Evolutionary conservation across 441 rosid species (phyloP).

Genomic region (Pelargonium cotyledonis): DNA sequence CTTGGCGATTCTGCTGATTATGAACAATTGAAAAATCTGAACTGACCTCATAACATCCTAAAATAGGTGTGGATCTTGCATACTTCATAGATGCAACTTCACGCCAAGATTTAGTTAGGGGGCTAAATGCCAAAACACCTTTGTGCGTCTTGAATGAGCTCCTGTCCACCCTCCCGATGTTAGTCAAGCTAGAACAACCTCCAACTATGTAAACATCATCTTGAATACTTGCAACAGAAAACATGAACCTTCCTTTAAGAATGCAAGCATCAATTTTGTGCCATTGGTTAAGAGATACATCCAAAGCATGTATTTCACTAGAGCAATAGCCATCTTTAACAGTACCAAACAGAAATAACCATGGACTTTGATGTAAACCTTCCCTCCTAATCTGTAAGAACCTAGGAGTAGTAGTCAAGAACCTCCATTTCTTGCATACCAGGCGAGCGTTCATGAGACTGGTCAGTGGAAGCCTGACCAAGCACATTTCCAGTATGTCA

Average conservation of each 20-base stretch:
- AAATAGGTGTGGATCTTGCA: conserved; percentile 76
- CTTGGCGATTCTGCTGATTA: conserved; percentile 58
- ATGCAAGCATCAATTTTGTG: conserved; percentile 60
- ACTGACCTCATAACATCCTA: conserved; percentile 68
- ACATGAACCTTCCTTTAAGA: conserved; percentile 80
- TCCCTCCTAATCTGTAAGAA: conserved; percentile 70
- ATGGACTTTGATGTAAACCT: conserved; percentile 61
- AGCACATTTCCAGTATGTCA: conserved; percentile 83
- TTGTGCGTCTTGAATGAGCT: conserved; percentile 82
- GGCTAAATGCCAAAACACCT: conserved; percentile 70
- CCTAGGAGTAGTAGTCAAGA: conserved; percentile 57
- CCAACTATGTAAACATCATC: conserved; percentile 80
- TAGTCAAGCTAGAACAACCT: conserved; percentile 70
- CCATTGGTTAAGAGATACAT: conserved; percentile 72
- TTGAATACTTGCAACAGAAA: conserved; percentile 59
- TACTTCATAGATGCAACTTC: conserved; percentile 75
- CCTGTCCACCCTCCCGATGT: conserved; percentile 62
- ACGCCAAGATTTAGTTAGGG: conserved; percentile 75
- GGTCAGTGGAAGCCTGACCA: conserved; percentile 76
- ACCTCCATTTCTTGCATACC: conserved; percentile 91
- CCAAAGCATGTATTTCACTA: conserved; percentile 71
- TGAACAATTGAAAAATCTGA: conserved; percentile 46
- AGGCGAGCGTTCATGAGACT: conserved; percentile 81
- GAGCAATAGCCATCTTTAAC: conserved; percentile 76
- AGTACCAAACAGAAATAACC: conserved; percentile 85